Evolutionary conservation across 768 basidiomycete genomes (phyloP).

Genomic region (Podaxis pistillaris): DNA sequence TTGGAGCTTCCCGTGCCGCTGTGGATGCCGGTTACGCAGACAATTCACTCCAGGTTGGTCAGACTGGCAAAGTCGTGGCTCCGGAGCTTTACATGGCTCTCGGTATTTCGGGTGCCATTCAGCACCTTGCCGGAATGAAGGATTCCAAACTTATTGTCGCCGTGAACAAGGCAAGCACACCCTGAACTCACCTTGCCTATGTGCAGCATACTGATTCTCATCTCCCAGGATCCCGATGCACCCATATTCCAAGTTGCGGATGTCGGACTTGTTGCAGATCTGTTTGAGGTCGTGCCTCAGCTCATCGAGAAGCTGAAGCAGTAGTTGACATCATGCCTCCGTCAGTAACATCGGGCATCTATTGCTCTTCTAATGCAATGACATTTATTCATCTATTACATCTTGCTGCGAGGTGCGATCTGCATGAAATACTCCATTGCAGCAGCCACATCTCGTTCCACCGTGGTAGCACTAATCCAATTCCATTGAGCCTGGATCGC

Average conservation of each 20-base stretch:
- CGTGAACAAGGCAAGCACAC: constrained; percentile 79
- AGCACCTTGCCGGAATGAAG: constrained; percentile 99
- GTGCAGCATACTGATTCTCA: constrained; percentile 11
- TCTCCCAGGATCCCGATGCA: constrained; percentile 83
- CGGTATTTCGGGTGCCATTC: constrained; percentile 98
- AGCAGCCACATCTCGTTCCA: constrained; percentile 29
- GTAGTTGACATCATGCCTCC: constrained; percentile 17
- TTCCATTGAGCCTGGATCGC: constrained; percentile 41
- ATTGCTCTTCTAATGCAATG: constrained; percentile 10
- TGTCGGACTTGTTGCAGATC: constrained; percentile 88
- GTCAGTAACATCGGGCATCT: neutral
- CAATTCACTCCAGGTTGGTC: constrained; percentile 97
- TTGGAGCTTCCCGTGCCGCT: constrained; percentile 97
- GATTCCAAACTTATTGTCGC: constrained; percentile 98
- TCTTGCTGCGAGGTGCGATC: constrained; percentile 6
- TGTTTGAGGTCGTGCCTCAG: constrained; percentile 91
- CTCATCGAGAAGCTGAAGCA: constrained; percentile 82
- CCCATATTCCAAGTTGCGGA: constrained; percentile 99
- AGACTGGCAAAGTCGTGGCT: constrained; percentile 98
- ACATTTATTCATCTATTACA: neutral
- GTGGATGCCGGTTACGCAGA: constrained; percentile 98
- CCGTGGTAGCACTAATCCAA: constrained; percentile 36
- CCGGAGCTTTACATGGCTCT: constrained; percentile 95
- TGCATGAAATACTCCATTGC: constrained; percentile 15
- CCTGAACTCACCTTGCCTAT: neutral